A percentile compares a stretch with the other conserved stretches of the same genome.
phyloP scores from a whole-genome alignment of 2,329 filamentous ascomycete genomes.

The Corynespora cassiicola region DNA sequence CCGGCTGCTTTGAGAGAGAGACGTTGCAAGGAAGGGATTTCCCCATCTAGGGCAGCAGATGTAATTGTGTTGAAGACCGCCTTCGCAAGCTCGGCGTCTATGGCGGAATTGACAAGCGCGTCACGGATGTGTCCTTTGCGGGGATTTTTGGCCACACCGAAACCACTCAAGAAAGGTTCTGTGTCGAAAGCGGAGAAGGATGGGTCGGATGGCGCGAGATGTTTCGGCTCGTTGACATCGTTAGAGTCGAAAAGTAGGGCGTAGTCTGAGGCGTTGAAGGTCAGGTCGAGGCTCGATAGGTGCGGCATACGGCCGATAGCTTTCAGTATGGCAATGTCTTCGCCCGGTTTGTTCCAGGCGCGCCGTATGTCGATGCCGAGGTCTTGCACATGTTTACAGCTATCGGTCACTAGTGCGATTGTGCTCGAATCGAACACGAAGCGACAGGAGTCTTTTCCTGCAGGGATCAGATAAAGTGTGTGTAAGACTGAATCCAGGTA shows the following conservation, averaged over 20 bases:
- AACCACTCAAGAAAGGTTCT: neutral
- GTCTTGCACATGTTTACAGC: too few relatives aligned
- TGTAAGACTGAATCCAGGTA: constrained; percentile 5
- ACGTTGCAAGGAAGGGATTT: constrained; percentile 1
- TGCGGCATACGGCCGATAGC: constrained; percentile 6
- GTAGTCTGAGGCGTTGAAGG: constrained; percentile 7
- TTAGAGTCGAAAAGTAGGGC: constrained; percentile 1
- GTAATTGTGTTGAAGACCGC: constrained; percentile 5
- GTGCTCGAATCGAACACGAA: constrained; percentile 1
- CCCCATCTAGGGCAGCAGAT: constrained; percentile 4
- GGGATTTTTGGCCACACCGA: neutral
- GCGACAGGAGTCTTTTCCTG: constrained; percentile 1
- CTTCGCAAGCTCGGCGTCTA: constrained; percentile 5
- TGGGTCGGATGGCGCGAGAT: constrained; percentile 6
- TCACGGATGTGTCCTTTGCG: constrained; percentile 2
- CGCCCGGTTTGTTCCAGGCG: constrained; percentile 3
- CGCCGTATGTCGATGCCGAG: constrained; percentile 7
- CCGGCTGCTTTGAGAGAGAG: neutral
- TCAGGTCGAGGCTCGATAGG: constrained; percentile 5
- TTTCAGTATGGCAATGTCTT: constrained; percentile 7
- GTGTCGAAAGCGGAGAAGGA: constrained; percentile 5
- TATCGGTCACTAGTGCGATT: too few relatives aligned
- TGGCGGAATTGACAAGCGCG: constrained; percentile 5
- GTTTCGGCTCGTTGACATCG: neutral
- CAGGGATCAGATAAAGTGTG: constrained; percentile 5